Evolutionary conservation across 805 yeast genomes (phyloP).

Genomic region (Scheffersomyces coipomensis): DNA sequence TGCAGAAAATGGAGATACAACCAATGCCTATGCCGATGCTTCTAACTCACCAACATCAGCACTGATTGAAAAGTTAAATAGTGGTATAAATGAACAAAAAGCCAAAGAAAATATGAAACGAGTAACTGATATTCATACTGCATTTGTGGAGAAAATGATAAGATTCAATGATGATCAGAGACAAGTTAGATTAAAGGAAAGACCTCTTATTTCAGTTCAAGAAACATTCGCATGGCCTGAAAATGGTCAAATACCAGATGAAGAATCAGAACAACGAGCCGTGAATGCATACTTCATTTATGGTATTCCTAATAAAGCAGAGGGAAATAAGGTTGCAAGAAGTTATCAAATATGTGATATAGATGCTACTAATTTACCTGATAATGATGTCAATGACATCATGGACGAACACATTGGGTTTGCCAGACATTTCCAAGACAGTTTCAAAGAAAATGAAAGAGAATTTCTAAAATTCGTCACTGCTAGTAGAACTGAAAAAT

Average conservation of each 20-base stretch:
- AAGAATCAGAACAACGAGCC: no score
- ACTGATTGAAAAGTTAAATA: background rate
- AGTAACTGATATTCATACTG: conserved; percentile 10
- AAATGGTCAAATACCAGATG: background rate
- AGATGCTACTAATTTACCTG: conserved; percentile 8
- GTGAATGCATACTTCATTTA: background rate
- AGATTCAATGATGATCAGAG: conserved; percentile 17
- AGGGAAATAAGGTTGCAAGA: background rate
- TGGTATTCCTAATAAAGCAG: background rate
- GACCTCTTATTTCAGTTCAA: conserved; percentile 8
- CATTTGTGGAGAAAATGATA: conserved; percentile 13
- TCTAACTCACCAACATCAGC: background rate
- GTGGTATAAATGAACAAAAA: conserved; percentile 2
- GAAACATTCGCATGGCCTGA: background rate
- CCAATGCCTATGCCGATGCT: background rate
- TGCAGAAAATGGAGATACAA: background rate
- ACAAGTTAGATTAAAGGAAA: conserved; percentile 12
- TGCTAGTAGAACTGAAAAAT: background rate
- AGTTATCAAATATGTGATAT: conserved; percentile 5
- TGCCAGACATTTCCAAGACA: conserved; percentile 4
- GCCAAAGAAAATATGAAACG: background rate
- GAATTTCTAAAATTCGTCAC: conserved; percentile 8
- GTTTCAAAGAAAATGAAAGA: conserved; percentile 13
- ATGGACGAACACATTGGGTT: conserved; percentile 10
- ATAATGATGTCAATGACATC: conserved; percentile 1